Conservation (phyloP, 2,329 filamentous ascomycete genomes). For the Neofusicoccum umdonicola region DNA sequence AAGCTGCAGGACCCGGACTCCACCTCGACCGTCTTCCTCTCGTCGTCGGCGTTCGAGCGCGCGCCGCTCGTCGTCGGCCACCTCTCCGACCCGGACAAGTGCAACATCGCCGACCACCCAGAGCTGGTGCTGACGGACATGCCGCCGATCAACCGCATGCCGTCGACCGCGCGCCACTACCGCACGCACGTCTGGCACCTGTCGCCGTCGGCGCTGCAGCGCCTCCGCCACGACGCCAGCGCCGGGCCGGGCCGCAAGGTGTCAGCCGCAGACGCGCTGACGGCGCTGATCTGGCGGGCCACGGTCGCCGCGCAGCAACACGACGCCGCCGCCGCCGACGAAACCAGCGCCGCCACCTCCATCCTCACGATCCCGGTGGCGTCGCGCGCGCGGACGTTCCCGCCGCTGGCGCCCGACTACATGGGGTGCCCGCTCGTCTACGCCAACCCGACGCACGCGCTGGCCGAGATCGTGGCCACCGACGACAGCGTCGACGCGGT, state of each 20-base stretch:
- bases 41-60: slow-evolving; percentile 4
- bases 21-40: neutral
- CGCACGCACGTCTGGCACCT: slow-evolving; percentile 20
- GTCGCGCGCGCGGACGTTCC: neutral
- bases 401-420: slow-evolving; percentile 1
- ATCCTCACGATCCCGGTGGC: slow-evolving; percentile 46
- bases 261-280: slow-evolving; percentile 50
- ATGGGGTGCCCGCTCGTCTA: slow-evolving; percentile 7
- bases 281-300: slow-evolving; percentile 52
- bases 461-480: neutral
- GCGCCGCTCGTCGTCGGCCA: neutral
- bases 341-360: slow-evolving; percentile 31
- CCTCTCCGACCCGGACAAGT: slow-evolving; percentile 4
- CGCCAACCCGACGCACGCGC: neutral
- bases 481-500: neutral
- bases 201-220: slow-evolving; percentile 27
- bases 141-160: neutral
- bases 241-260: slow-evolving; percentile 32
- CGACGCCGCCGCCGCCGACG: slow-evolving; percentile 39
- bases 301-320: slow-evolving; percentile 43
- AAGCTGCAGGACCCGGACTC: neutral
- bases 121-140: neutral
- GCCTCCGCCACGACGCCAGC: slow-evolving; percentile 32
- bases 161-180: neutral
- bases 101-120: neutral